phyloP scores from a whole-genome alignment of 169 alveolate species.

The Cystoisospora suis region DNA sequence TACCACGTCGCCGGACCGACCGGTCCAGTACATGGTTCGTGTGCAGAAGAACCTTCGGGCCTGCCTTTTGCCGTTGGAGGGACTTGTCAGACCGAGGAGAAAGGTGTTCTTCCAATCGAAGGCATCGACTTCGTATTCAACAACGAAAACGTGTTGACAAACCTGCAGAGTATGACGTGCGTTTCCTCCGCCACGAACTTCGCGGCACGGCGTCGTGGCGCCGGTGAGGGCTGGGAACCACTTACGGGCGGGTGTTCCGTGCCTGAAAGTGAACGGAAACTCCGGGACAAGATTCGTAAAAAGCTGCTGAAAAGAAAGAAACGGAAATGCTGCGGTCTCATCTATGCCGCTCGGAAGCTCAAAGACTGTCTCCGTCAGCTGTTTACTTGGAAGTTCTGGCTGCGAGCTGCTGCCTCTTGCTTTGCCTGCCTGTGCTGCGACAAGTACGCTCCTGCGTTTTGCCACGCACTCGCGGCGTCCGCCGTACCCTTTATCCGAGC shows the following conservation, averaged over 20 bases:
- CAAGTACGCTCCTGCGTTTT: background rate
- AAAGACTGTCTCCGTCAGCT: background rate
- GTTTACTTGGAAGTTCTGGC: background rate
- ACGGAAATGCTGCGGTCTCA: background rate
- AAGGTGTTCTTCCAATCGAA: constrained; percentile 22
- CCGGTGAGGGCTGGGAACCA: constrained; percentile 31
- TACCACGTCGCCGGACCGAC: too few species aligned
- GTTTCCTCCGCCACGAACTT: background rate
- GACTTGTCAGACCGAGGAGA: background rate
- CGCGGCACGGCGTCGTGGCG: background rate
- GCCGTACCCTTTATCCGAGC: too few species aligned
- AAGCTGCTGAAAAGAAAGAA: background rate
- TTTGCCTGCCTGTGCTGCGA: constrained; percentile 12
- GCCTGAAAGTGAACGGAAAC: constrained; percentile 4
- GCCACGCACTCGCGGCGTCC: background rate
- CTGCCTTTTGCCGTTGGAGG: constrained; percentile 8
- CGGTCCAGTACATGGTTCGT: too few species aligned
- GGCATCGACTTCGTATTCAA: constrained; percentile 14
- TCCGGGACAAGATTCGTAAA: constrained; percentile 21
- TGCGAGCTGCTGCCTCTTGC: background rate
- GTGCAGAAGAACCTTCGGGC: background rate
- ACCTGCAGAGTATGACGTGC: constrained; percentile 12
- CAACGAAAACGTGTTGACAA: constrained; percentile 15
- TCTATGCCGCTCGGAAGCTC: background rate
- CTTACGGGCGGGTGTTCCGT: constrained; percentile 7